Base-by-base conservation (phyloP, 2,329 filamentous ascomycete genomes). In the Sporothrix brasiliensis region DNA sequence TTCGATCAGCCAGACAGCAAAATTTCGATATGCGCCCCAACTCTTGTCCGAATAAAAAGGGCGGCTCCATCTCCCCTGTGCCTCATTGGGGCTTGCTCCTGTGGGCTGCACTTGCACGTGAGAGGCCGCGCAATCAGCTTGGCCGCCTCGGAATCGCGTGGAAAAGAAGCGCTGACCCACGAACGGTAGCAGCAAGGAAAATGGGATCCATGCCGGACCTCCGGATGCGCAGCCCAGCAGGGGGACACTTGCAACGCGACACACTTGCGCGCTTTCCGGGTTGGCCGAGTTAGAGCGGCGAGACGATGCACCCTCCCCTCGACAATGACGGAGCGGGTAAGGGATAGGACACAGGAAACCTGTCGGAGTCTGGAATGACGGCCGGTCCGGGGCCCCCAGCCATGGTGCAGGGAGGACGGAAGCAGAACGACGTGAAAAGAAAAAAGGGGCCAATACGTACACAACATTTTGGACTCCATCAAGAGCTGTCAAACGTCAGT, bases 381-480 rank as follows among this genome's bases (percentile, higher is more conserved):
- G n/a, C 10, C 3, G 39, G 16, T 2, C 16, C 13, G 6, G 30
- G 39, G 30, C 3, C 4, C 4, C 30, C 9, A 41, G 5, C 30
- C 30, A 27, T 5, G 30, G 54, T 27, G 54, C 54, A 19, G 54
- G 30, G 30, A n/a, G 14, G 30, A 41, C 21, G 41, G 44, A 63
- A 47, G 39, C 39, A 63, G 54, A 21, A 41, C 6, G 63, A 16
- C 41, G 19, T 2, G 30, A 39, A 10, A n/a, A 34, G 1, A 5
- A 24, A 47, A 11, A 14, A 34, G 1, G 47, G 50, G 27, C 10
- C 21, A 50, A 60, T 71, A 74, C 73, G 30, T 75, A 75, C 74
- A 75, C 74, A 73, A 77, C 78, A 77, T 79, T 79, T 72, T 76
- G 75, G 69, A 79, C 74, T 74, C 77, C 76, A 74, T 78, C 74